Evolutionary conservation across 306 rosid species (phyloP).

Genomic region (Prunus armeniaca): DNA sequence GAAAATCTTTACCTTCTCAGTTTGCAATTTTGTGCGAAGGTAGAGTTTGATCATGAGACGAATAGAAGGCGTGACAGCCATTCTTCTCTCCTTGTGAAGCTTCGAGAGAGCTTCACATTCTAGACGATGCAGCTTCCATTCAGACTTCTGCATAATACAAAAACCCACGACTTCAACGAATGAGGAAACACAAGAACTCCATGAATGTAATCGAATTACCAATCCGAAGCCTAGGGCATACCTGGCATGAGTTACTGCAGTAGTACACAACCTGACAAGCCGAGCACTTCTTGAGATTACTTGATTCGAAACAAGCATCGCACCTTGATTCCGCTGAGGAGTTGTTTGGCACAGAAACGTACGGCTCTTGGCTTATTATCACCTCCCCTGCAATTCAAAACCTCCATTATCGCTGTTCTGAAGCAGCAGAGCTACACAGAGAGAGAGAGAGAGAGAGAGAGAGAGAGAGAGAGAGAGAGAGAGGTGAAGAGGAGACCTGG

Average conservation of each 20-base stretch:
- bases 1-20: constrained; percentile 49
- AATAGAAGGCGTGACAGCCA: constrained; percentile 76
- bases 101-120: constrained; percentile 76
- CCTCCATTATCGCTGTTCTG: background rate
- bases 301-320: constrained; percentile 58
- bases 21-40: constrained; percentile 64
- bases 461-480: background rate
- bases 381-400: constrained; percentile 58
- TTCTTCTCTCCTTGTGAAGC: constrained; percentile 52
- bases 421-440: background rate
- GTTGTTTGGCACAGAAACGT: constrained; percentile 66
- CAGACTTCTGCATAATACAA: constrained; percentile 53
- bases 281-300: constrained; percentile 63
- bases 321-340: constrained; percentile 45
- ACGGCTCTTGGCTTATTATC: constrained; percentile 68
- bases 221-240: constrained; percentile 3
- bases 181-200: background rate
- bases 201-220: background rate
- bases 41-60: constrained; percentile 78
- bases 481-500: constrained; percentile 45
- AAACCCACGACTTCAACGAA: background rate
- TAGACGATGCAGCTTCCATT: constrained; percentile 89
- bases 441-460: constrained; percentile 17
- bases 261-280: constrained; percentile 61
- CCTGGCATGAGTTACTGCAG: constrained; percentile 69